These are phyloP conservation scores for Isatis tinctoria DNA, from an alignment of 345 rosid genomes.

Conservation along the genomic window DNA sequence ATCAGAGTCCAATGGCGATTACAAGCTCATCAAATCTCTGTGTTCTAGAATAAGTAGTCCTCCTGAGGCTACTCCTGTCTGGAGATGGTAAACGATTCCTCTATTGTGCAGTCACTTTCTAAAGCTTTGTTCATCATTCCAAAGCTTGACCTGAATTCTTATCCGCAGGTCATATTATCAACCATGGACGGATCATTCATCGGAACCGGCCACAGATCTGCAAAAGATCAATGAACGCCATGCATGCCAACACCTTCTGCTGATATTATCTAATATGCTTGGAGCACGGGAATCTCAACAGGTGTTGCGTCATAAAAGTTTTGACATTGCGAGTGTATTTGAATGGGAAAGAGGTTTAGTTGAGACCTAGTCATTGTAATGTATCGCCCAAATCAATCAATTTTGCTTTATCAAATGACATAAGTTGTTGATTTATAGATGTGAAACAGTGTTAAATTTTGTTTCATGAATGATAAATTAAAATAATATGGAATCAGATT, in stretches of 20 bases:
- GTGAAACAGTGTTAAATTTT: neutral
- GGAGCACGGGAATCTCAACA: constrained; percentile 36
- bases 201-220: constrained; percentile 34
- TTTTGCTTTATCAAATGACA: constrained; percentile 16
- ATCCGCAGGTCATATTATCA: constrained; percentile 63
- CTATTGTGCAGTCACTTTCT: neutral
- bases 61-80: constrained; percentile 60
- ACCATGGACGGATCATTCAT: constrained; percentile 57
- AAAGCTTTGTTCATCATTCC: constrained; percentile 2
- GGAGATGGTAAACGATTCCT: constrained; percentile 72
- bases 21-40: constrained; percentile 30
- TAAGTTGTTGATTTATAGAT: neutral
- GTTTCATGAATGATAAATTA: neutral
- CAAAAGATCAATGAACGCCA: constrained; percentile 57
- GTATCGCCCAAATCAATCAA: constrained; percentile 4
- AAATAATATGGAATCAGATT: no score
- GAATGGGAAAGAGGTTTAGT: constrained; percentile 58
- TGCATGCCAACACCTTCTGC: constrained; percentile 56
- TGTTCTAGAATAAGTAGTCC: constrained; percentile 54
- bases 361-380: constrained; percentile 18
- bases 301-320: constrained; percentile 30
- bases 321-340: constrained; percentile 39
- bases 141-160: neutral
- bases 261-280: constrained; percentile 40
- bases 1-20: constrained; percentile 22